Evolutionary conservation across 345 rosid genomes (phyloP), one percentile per base, ranked within the genome.

Genomic region (Citrus australasica): DNA sequence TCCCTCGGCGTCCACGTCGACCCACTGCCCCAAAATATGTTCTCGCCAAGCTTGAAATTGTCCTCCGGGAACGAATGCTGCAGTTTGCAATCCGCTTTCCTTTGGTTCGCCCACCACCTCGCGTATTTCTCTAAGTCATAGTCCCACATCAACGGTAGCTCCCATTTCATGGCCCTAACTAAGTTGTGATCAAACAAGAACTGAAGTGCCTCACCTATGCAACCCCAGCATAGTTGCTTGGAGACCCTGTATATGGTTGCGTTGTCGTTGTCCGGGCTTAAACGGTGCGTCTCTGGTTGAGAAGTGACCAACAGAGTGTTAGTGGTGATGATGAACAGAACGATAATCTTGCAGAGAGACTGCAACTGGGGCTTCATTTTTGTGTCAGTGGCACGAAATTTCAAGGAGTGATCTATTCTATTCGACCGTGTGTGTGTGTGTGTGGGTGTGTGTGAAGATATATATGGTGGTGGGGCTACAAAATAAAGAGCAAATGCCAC

Each of bases 11-110:
- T 82, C 94, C 92, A 93, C 25, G 77, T 65, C 0, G 90, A 76
- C 5, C 98, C 99, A 21, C 89, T 85, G 48, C 99, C 98, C 98
- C 94, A 91, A 22, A 68, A 95, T 30, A 90, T 84, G 78, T 93
- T 95, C 86, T 95, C 99, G 11, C 98, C 99, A 0, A 89, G 89
- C 84, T 83, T 80, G 86, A 88, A 93, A 9, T 64, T 82, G 0
- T 83, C 91, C 76, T 91, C 88, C 2, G 93, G 87, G 56, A 90
- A 86, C 1, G 99, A 93, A 59, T 93, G 99, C 56, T 76, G 77
- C 70, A 88, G 65, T 69, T 85, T 84, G 84, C 98, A 95, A 79
- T 92, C 97, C 21, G 76, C 59, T 74, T 42, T 83, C 67, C 99
- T 85, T 74, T 84, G 86, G n/a, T 79, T 79, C n/a, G 94, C 99